These are phyloP conservation scores for Apiospora phragmitis DNA, from an alignment of 2,329 filamentous ascomycete genomes.

Conservation along the genomic window DNA sequence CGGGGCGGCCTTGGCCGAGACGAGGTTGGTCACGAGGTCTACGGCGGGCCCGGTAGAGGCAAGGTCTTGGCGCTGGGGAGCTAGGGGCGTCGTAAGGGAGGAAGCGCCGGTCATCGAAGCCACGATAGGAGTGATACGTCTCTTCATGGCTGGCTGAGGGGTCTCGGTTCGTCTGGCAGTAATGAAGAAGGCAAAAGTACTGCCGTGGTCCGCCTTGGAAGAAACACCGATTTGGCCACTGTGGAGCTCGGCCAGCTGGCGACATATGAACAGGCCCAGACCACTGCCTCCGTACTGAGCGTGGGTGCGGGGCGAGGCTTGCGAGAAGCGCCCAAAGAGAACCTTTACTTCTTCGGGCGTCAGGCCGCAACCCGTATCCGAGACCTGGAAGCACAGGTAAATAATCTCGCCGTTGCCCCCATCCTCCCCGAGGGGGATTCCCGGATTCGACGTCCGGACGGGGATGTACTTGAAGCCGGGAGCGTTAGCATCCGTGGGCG, in stretches of 20 bases:
- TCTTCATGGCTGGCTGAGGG: background rate
- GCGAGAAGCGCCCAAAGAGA: conserved; percentile 68
- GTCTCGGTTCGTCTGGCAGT: conserved; percentile 48
- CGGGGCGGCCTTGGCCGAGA: conserved; percentile 20
- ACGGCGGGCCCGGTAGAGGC: conserved; percentile 14
- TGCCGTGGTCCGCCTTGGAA: conserved; percentile 57
- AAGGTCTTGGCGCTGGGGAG: conserved; percentile 27
- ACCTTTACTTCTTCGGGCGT: conserved; percentile 62
- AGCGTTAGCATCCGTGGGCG: conserved; percentile 28
- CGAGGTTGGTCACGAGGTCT: conserved; percentile 21
- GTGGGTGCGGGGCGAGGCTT: conserved; percentile 51
- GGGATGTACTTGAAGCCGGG: conserved; percentile 34
- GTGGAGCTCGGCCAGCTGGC: conserved; percentile 63
- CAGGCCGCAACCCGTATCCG: conserved; percentile 66
- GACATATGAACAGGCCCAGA: conserved; percentile 64
- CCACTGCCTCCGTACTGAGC: conserved; percentile 66
- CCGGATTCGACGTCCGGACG: conserved; percentile 21
- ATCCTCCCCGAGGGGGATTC: conserved; percentile 24
- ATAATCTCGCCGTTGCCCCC: conserved; percentile 35
- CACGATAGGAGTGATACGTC: background rate
- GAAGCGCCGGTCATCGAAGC: background rate
- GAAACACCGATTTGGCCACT: conserved; percentile 66
- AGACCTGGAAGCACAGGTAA: conserved; percentile 53
- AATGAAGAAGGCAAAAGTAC: conserved; percentile 65
- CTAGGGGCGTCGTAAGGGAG: conserved; percentile 17